A percentile compares a stretch with the other conserved stretches of the same genome.
Conservation (phyloP, 2,329 filamentous ascomycete species). For the Ampelomyces quisqualis region DNA sequence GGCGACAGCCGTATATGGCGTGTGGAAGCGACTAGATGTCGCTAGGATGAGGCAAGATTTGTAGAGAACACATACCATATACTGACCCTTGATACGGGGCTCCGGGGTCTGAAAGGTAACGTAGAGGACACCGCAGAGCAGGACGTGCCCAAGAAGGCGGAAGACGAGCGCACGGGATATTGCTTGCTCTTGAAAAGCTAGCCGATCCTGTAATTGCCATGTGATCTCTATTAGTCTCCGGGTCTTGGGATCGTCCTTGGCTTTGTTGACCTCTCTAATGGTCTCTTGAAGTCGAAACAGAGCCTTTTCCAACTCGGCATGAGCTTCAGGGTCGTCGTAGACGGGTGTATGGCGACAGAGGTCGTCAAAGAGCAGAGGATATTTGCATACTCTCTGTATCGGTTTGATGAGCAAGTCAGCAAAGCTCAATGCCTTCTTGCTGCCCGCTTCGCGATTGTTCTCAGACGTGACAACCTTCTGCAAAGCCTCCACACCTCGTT, state of each 20-base stretch:
- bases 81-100: slow-evolving; percentile 66
- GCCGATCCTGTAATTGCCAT: slow-evolving; percentile 78
- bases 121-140: slow-evolving; percentile 79
- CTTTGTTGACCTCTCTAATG: slow-evolving; percentile 77
- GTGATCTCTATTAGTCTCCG: slow-evolving; percentile 75
- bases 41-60: slow-evolving; percentile 77
- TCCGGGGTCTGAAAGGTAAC: slow-evolving; percentile 75
- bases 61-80: slow-evolving; percentile 85
- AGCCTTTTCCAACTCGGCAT: slow-evolving; percentile 75
- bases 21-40: slow-evolving; percentile 62
- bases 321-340: slow-evolving; percentile 78
- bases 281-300: slow-evolving; percentile 71
- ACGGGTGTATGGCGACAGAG: slow-evolving; percentile 80
- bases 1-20: slow-evolving; percentile 71
- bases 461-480: slow-evolving; percentile 72
- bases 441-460: slow-evolving; percentile 62
- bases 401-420: slow-evolving; percentile 93
- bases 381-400: slow-evolving; percentile 88
- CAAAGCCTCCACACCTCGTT: slow-evolving; percentile 81
- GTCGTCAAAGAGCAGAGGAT: slow-evolving; percentile 82
- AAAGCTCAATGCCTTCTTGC: slow-evolving; percentile 76
- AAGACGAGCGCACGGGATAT: slow-evolving; percentile 54
- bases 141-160: slow-evolving; percentile 75
- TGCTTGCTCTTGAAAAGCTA: slow-evolving; percentile 68
- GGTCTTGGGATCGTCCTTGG: slow-evolving; percentile 73